Base-by-base conservation (phyloP, 169 alveolate genomes). In the Eimeria zaria region DNA sequence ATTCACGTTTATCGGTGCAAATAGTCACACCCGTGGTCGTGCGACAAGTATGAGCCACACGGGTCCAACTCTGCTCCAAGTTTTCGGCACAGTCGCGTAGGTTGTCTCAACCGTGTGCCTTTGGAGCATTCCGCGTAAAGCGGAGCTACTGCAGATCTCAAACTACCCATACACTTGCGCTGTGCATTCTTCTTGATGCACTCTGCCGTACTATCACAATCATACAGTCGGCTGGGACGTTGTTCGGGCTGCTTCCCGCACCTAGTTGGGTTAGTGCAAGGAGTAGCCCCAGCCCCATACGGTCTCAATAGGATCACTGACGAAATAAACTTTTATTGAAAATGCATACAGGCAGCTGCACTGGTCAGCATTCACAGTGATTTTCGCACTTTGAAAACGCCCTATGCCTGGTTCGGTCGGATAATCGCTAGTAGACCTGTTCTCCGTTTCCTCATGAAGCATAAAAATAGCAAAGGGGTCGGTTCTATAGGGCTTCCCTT, bases 401-500 rank as follows among this genome's bases (percentile, higher is more conserved):
- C 7, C n/a, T 20, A 4, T 33, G 53, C n/a, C 30, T 71, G 76
- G 44, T 67, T 12, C 2, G n/a, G n/a, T 1, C 30, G 76, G 6
- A 67, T n/a, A 0, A 30, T 48, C 44, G n/a, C n/a, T 78, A 62
- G 30, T 78, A 24, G 39, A 39, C 64, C 33, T 44, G 62, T 27
- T 18, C n/a, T 78, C 67, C 8, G 64, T 48, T 48, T 46, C 24
- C 41, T 46, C 88, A 71, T 5, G 7, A 14, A 51, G 22, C 76
- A 9, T 67, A 36, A 71, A 71, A 36, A 2, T 0, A 14, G 30
- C 51, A n/a, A 71, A 33, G n/a, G 53, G 0, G 36, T 18, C 7
- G n/a, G 81, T 36, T 53, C 55, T 64, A 44, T 27, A 44, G 67
- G 11, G 62, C 89, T 71, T 93, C 96, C 88, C 71, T 89, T 46